Percentiles rank a stretch among this genome's conserved stretches.
Evolutionary conservation across 192 early-diverging fungal genomes (phyloP).

Genomic region (Coemansia sp.): DNA sequence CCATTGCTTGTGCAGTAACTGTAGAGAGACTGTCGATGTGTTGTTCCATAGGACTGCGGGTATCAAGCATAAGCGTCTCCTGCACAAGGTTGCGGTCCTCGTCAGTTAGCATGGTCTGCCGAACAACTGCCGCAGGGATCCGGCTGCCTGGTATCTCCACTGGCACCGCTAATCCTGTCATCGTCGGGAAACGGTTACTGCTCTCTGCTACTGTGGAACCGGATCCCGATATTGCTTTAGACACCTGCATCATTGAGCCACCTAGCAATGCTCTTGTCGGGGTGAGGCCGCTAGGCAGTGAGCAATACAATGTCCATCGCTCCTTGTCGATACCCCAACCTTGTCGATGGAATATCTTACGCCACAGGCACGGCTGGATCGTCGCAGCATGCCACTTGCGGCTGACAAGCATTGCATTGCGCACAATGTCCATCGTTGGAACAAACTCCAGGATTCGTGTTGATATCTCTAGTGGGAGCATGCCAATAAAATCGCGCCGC

Average conservation of each 20-base stretch:
- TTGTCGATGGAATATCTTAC: conserved; percentile 19
- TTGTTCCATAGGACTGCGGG: conserved; percentile 2
- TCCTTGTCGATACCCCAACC: conserved; percentile 35
- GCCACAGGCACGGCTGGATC: conserved; percentile 43
- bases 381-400: conserved; percentile 28
- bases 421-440: conserved; percentile 26
- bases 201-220: background rate
- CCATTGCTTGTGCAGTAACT: conserved; percentile 6
- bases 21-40: background rate
- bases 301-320: conserved; percentile 41
- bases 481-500: conserved; percentile 48
- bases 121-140: background rate
- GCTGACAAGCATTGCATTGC: conserved; percentile 32
- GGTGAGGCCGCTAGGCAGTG: conserved; percentile 11
- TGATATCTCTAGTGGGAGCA: conserved; percentile 41
- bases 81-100: background rate
- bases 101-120: background rate
- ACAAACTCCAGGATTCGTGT: conserved; percentile 34
- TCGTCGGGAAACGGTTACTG: conserved; percentile 11
- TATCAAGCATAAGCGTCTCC: conserved; percentile 1
- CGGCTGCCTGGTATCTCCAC: conserved; percentile 9
- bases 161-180: background rate
- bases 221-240: conserved; percentile 10
- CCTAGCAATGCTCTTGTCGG: conserved; percentile 18
- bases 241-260: conserved; percentile 19